Conservation (phyloP, 2,329 filamentous ascomycete species). For the Sporothrix pseudoabietina region DNA sequence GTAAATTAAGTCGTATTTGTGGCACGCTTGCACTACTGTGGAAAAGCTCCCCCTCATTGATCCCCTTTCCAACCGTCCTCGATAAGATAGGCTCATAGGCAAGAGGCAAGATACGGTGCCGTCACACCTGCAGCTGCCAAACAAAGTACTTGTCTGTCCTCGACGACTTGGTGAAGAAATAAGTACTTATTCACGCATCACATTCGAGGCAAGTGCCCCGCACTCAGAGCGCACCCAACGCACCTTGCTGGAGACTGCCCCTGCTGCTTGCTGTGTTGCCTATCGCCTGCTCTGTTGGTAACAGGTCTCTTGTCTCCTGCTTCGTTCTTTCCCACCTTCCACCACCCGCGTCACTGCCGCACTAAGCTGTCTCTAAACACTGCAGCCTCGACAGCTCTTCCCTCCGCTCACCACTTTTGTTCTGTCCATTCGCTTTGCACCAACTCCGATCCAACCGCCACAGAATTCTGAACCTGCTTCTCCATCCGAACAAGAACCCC, state of each 20-base stretch:
- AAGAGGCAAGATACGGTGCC: background rate
- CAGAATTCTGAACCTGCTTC: background rate
- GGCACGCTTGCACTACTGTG: constrained; percentile 18
- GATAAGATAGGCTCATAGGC: background rate
- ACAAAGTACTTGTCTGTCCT: background rate
- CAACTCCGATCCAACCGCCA: constrained; percentile 20
- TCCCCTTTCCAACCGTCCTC: background rate
- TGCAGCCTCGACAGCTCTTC: constrained; percentile 7
- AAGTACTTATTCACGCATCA: background rate
- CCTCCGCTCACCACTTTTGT: constrained; percentile 15
- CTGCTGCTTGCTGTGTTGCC: constrained; percentile 7
- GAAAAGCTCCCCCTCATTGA: constrained; percentile 21
- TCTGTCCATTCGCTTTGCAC: background rate
- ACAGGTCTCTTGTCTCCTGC: background rate
- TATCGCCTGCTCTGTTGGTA: background rate
- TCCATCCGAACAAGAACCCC: background rate
- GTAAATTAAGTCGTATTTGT: background rate
- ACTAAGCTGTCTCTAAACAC: constrained; percentile 22
- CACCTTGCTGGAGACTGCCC: background rate
- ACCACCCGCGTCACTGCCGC: background rate
- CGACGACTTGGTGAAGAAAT: background rate
- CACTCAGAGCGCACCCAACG: constrained; percentile 4
- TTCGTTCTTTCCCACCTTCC: background rate
- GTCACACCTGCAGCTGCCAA: background rate
- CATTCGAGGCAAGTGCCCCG: constrained; percentile 25